A percentile compares a stretch with the other conserved stretches of the same genome.
phyloP scores from a whole-genome alignment of 495 filamentous ascomycete genomes.

The Copromyces sp. region DNA sequence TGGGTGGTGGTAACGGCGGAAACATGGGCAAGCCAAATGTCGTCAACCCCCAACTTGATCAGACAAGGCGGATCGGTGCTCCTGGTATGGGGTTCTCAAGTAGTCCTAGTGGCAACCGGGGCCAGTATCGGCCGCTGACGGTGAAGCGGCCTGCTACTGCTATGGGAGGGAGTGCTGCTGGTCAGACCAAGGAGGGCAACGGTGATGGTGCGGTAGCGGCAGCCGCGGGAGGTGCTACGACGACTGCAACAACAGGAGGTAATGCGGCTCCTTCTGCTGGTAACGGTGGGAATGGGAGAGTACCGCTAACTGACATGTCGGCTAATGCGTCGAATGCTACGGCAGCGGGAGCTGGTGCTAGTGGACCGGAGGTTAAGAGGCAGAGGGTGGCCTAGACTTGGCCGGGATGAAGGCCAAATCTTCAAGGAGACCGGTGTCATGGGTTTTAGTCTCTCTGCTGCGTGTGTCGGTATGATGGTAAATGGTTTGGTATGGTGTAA shows the following conservation, averaged over 20 bases:
- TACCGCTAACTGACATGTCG: constrained; percentile 31
- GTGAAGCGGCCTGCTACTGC: constrained; percentile 36
- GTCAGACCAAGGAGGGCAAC: not conserved
- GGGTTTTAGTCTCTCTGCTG: too few species aligned
- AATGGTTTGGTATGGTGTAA: too few species aligned
- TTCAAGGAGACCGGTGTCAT: too few species aligned
- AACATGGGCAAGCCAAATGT: constrained; percentile 36
- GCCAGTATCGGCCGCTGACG: constrained; percentile 49
- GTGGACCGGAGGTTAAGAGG: constrained; percentile 30
- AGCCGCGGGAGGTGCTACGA: not conserved
- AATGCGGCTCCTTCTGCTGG: not conserved
- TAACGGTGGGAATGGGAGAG: constrained; percentile 8
- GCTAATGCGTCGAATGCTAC: constrained; percentile 17
- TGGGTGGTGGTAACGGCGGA: not conserved
- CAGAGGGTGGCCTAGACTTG: constrained; percentile 24
- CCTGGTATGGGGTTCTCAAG: constrained; percentile 33
- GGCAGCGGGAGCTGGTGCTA: not conserved
- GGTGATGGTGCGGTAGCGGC: not conserved
- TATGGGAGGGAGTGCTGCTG: not conserved
- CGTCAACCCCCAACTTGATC: constrained; percentile 60
- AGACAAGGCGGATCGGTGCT: constrained; percentile 62
- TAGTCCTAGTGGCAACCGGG: constrained; percentile 48
- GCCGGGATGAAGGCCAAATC: too few species aligned
- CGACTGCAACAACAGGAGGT: not conserved
- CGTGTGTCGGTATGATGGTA: too few species aligned